Evolutionary conservation across 495 filamentous ascomycete genomes (phyloP), one percentile per base, ranked within the genome.

Genomic region (Penicillium egyptiacum): DNA sequence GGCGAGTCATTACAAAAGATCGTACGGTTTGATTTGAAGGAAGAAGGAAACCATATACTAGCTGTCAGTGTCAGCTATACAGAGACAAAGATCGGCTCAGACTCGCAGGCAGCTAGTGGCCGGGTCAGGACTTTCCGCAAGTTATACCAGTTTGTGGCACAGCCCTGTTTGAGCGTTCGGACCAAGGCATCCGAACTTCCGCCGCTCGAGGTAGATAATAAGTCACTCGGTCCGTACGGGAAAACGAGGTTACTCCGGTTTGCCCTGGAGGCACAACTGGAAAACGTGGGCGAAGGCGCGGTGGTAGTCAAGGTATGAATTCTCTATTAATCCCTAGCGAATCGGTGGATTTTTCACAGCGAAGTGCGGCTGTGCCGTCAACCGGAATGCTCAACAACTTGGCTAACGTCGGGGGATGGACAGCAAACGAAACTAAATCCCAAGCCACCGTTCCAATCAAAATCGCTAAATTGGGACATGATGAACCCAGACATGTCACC

Each of bases 61-160:
- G 91, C 88, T n/a, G 94, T 98, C 37, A 98, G 90, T 50, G 87
- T 98, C 33, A 91, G 87, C 48, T 98, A 98, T 71, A 91, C 86
- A 31, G 85, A 88, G 66, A 85, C 79, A 11, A 56, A 70, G 48
- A 70, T 80, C 42, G 73, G 70, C 45, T 63, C 70, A 53, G 82
- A 88, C 55, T 79, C 79, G 2, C 83, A 82, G 39, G 82, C 83
- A 28, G 83, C 83, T 23, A 83, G 82, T 52, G 88, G 87, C 31
- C 81, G 90, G 39, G 85, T 88, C 23, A 78, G 95, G 57, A 96
- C 90, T 12, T 98, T 98, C 69, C 78, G 93, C 59, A 98, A 98
- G 71, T 73, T 98, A 57, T 98, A 98, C 70, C 95, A 98, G 71
- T 98, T 98, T 66, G 86, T 92, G 22, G 93, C 92, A 46, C 91